phyloP scores from a whole-genome alignment of 2,329 filamentous ascomycete species.

The Epichloe sp. region DNA sequence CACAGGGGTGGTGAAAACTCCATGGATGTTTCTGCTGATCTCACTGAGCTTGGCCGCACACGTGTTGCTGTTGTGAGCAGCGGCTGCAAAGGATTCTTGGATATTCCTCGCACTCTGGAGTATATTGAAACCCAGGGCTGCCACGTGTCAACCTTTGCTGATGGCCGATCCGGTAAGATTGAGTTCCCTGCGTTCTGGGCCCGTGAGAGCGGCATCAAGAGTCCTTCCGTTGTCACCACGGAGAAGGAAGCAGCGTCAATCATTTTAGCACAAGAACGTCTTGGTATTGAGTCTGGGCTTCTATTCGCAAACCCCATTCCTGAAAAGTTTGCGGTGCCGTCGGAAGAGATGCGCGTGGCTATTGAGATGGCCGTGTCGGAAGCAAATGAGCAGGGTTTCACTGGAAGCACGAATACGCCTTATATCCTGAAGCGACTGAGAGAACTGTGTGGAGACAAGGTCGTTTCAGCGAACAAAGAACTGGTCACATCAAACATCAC shows the following conservation, averaged over 20 bases:
- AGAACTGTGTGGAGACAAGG: constrained; percentile 59
- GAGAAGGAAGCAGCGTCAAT: constrained; percentile 83
- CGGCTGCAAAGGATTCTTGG: constrained; percentile 92
- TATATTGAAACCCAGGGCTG: constrained; percentile 60
- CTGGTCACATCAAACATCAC: constrained; percentile 41
- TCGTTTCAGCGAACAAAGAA: constrained; percentile 60
- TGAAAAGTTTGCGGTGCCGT: constrained; percentile 53
- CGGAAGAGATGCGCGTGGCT: constrained; percentile 53
- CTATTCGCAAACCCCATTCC: constrained; percentile 86
- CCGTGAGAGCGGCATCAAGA: constrained; percentile 69
- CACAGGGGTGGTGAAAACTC: constrained; percentile 76
- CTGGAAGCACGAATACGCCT: constrained; percentile 70
- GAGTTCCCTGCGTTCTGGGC: constrained; percentile 93
- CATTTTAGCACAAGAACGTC: constrained; percentile 60
- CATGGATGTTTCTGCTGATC: constrained; percentile 89
- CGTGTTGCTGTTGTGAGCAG: constrained; percentile 78
- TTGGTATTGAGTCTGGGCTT: constrained; percentile 65
- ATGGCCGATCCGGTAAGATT: constrained; percentile 57
- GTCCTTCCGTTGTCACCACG: constrained; percentile 59
- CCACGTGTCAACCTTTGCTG: constrained; percentile 77
- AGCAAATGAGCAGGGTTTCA: constrained; percentile 49
- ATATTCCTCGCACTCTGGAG: constrained; percentile 82
- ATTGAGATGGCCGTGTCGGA: constrained; percentile 57
- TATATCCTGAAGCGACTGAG: constrained; percentile 70
- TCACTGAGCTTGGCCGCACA: constrained; percentile 85